phyloP scores from a whole-genome alignment of 305 asterid genomes.

The Fraxinus baroniana region DNA sequence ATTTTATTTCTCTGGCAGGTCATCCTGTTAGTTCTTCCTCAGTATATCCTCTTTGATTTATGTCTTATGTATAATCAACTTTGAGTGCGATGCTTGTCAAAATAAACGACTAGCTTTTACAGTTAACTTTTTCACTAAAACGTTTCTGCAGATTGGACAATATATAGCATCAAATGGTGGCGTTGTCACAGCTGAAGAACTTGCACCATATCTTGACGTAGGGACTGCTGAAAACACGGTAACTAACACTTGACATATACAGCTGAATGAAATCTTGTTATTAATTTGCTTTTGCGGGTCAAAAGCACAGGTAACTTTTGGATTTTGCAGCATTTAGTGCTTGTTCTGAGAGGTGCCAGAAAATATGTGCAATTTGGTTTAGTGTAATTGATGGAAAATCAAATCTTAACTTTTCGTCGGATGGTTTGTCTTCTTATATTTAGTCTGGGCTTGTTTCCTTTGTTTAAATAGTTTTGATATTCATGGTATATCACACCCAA shows the following conservation, averaged over 20 bases:
- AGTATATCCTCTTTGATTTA: constrained; percentile 10
- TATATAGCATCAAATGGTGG: constrained; percentile 93
- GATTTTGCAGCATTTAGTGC: constrained; percentile 18
- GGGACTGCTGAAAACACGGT: constrained; percentile 60
- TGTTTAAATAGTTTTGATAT: constrained; percentile 3
- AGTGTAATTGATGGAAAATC: background rate
- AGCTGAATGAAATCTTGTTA: constrained; percentile 12
- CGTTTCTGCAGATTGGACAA: constrained; percentile 70
- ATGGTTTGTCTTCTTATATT: background rate
- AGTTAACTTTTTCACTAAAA: constrained; percentile 1
- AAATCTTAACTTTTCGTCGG: constrained; percentile 7
- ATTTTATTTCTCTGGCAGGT: background rate
- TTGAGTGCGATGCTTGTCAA: constrained; percentile 12
- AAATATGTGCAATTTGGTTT: background rate
- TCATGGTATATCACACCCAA: constrained; percentile 5
- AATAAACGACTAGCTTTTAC: background rate
- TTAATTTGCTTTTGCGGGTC: constrained; percentile 11
- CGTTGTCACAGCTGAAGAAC: constrained; percentile 95
- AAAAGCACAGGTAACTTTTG: constrained; percentile 1
- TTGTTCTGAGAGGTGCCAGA: background rate
- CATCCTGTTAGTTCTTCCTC: constrained; percentile 16
- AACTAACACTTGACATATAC: constrained; percentile 26
- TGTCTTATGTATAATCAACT: constrained; percentile 1
- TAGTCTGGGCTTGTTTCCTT: background rate
- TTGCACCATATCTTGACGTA: constrained; percentile 92